A percentile compares a stretch with the other conserved stretches of the same genome.
phyloP scores from a whole-genome alignment of 2,329 filamentous ascomycete genomes.

The Fusarium lyarnte region DNA sequence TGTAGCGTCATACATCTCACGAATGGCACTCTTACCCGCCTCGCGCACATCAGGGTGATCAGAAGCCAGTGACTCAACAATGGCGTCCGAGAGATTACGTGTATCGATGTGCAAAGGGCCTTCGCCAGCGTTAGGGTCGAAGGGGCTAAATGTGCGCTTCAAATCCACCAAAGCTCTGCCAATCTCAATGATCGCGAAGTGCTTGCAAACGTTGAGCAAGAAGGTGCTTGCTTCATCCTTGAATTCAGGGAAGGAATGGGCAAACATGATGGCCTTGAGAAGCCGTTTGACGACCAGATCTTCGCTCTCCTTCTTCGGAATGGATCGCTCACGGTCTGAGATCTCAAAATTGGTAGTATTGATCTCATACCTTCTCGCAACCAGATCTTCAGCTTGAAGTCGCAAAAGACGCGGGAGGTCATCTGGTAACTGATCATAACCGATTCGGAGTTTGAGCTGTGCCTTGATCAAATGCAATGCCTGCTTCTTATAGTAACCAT shows the following conservation, averaged over 20 bases:
- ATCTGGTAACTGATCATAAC: constrained; percentile 86
- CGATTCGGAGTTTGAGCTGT: constrained; percentile 90
- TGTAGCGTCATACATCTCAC: constrained; percentile 80
- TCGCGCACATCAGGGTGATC: constrained; percentile 84
- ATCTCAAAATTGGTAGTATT: constrained; percentile 76
- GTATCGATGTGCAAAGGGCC: constrained; percentile 88
- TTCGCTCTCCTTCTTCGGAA: constrained; percentile 86
- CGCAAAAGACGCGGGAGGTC: constrained; percentile 87
- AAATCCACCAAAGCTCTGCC: constrained; percentile 83
- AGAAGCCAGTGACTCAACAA: constrained; percentile 89
- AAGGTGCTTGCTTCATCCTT: constrained; percentile 79
- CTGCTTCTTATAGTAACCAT: constrained; percentile 92
- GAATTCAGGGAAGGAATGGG: constrained; percentile 83
- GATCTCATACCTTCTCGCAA: constrained; percentile 75
- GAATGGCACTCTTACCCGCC: constrained; percentile 80
- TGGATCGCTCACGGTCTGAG: constrained; percentile 83
- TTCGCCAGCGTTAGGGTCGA: constrained; percentile 87
- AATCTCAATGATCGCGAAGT: constrained; percentile 91
- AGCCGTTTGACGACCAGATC: constrained; percentile 85
- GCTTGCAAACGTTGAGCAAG: constrained; percentile 82
- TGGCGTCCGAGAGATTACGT: constrained; percentile 86
- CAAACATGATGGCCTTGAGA: constrained; percentile 87
- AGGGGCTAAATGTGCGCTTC: constrained; percentile 80
- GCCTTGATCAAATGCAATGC: constrained; percentile 87
- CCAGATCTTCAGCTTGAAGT: constrained; percentile 87